These are phyloP conservation scores for Rauvolfia tetraphylla DNA, from an alignment of 257 asterid genomes.

Conservation along the genomic window DNA sequence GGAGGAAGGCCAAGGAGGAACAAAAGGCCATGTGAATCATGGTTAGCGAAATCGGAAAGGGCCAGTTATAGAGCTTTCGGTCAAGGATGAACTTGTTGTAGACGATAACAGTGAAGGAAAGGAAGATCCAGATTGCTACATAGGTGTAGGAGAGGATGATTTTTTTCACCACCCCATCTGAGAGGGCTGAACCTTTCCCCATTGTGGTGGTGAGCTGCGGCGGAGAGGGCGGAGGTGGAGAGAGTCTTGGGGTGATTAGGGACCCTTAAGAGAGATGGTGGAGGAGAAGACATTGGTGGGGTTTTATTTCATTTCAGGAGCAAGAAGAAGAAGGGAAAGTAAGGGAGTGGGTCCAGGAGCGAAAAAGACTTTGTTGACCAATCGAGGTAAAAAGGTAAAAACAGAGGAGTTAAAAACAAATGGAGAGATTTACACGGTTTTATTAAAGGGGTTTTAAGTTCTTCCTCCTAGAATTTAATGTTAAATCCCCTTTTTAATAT, in stretches of 20 bases:
- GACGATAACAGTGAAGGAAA: slow-evolving; percentile 67
- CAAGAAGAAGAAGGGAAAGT: not conserved
- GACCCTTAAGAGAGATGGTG: not conserved
- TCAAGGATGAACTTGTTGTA: slow-evolving; percentile 83
- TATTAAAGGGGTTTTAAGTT: not conserved
- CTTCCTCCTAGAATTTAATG: not conserved
- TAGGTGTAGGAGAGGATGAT: slow-evolving; percentile 57
- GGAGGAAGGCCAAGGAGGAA: slow-evolving; percentile 61
- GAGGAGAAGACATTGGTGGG: not conserved
- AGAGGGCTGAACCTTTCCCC: slow-evolving; percentile 55
- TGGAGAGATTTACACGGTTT: not conserved
- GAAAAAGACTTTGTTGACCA: not conserved
- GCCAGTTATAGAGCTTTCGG: slow-evolving; percentile 67
- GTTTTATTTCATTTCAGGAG: not conserved
- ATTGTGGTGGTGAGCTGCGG: slow-evolving; percentile 29
- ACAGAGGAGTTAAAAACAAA: not conserved
- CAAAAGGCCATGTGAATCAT: slow-evolving; percentile 81
- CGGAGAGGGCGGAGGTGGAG: not conserved
- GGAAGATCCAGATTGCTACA: slow-evolving; percentile 69
- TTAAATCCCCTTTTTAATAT: too few relatives aligned
- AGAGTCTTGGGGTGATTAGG: not conserved
- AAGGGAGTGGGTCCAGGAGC: not conserved
- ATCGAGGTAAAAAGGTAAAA: not conserved
- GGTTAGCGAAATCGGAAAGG: slow-evolving; percentile 72
- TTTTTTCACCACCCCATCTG: slow-evolving; percentile 57